A percentile compares a stretch with the other conserved stretches of the same genome.
Evolutionary conservation across 2,329 filamentous ascomycete genomes (phyloP).

Genomic region (Aspergillus tubingensis): DNA sequence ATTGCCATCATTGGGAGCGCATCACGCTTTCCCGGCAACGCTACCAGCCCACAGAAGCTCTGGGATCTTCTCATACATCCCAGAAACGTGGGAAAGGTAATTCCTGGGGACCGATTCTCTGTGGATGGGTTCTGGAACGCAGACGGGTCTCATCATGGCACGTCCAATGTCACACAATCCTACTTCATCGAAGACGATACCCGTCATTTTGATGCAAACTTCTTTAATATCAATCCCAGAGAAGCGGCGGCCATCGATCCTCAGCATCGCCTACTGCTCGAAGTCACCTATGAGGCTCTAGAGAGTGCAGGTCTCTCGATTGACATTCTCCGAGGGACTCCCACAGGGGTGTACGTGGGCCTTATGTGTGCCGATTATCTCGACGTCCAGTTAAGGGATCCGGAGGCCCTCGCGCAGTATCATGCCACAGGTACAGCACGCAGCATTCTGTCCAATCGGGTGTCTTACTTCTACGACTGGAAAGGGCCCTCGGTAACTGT

Average conservation of each 20-base stretch:
- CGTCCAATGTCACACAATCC: not conserved
- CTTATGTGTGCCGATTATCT: constrained; percentile 10
- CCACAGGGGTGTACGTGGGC: constrained; percentile 9
- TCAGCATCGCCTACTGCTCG: constrained; percentile 11
- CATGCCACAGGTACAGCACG: constrained; percentile 25
- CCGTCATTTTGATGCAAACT: constrained; percentile 6
- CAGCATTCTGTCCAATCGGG: constrained; percentile 38
- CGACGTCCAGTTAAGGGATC: constrained; percentile 1
- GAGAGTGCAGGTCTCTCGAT: constrained; percentile 8
- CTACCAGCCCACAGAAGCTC: constrained; percentile 4
- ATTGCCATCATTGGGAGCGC: constrained; percentile 15
- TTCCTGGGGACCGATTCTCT: constrained; percentile 6
- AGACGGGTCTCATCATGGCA: constrained; percentile 7
- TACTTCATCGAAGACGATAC: constrained; percentile 11
- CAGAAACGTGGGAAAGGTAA: not conserved
- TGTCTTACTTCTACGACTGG: constrained; percentile 29
- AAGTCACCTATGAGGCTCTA: constrained; percentile 11
- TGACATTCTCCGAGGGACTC: not conserved
- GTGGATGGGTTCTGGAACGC: constrained; percentile 4
- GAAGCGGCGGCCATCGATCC: constrained; percentile 18
- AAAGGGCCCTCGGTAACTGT: constrained; percentile 40
- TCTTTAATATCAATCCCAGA: constrained; percentile 10
- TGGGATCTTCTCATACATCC: constrained; percentile 14
- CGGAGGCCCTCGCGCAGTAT: constrained; percentile 1
- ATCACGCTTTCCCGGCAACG: constrained; percentile 13